Base-by-base conservation (phyloP, 495 filamentous ascomycete species). In the Penicillium diatomitis region DNA sequence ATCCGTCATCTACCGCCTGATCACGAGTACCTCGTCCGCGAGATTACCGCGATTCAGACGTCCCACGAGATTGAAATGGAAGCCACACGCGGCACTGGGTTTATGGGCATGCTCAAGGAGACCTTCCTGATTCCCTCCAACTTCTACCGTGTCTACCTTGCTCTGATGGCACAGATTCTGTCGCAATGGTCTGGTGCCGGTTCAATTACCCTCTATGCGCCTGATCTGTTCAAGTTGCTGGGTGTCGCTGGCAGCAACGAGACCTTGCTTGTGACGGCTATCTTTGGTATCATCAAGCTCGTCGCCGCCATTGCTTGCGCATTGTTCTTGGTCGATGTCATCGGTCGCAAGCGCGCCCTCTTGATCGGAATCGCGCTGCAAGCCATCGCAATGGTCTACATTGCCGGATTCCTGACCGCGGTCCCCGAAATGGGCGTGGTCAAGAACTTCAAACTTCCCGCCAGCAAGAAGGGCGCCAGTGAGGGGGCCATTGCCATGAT, bases 281-380 rank as follows among this genome's bases (percentile, higher is more conserved):
- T 88, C 31, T 87, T 87, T 46, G 84, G 84, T 34, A 73, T 88
- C 50, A 66, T 86, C 58, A 87, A 88, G 51, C 74, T 87, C 47
- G 60, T 76, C 6, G 75, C 83, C 0, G 75, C 83, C 11, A 53
- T 87, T 28, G 39, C 78, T 37, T 86, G 83, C 56, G 82, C 83
- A 6, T 67, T 86, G 8, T 86, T 88, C 72, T 71, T 89, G 11
- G 80, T 89, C 52, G 84, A 89, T 51, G 71, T 84, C 42, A 82
- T 87, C 53, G 84, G 85, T 5, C 82, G 85, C 38, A 85, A 86
- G 62, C 79, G 84, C 32, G 73, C 85, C 2, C 68, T 89, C 0
- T 67, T 82, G 7, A 50, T 81, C 1, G 84, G 85, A 4, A 86
- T 86, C 44, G 64, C 69, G 28, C 64, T 84, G 2, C 82, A 84